Conservation (phyloP, 768 basidiomycete species). For the Lentinula boryana region DNA sequence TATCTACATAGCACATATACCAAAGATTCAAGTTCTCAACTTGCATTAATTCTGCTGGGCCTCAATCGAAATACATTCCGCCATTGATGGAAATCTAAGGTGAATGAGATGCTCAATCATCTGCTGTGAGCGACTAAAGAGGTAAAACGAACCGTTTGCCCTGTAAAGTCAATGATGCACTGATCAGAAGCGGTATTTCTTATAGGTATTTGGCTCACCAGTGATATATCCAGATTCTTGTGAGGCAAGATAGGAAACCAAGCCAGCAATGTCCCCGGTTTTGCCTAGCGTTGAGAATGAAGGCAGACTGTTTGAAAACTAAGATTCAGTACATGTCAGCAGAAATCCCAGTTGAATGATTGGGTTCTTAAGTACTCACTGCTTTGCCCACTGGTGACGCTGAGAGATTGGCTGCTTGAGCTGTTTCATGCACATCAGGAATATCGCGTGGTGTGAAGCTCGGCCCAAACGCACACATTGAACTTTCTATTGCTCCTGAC, state of each 20-base stretch:
- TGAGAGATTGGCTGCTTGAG: background rate
- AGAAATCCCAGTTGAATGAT: too few relatives aligned
- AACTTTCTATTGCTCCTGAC: background rate
- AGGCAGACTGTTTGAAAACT: background rate
- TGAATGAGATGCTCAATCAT: too few relatives aligned
- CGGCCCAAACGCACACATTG: background rate
- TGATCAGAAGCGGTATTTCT: too few relatives aligned
- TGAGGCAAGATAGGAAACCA: slow-evolving; percentile 25
- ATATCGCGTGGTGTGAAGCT: background rate
- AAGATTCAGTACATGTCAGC: too few relatives aligned
- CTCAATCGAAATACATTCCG: too few relatives aligned
- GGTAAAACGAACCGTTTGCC: too few relatives aligned
- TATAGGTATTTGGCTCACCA: slow-evolving; percentile 12
- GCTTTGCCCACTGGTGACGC: background rate
- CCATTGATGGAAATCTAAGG: too few relatives aligned
- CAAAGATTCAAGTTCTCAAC: too few relatives aligned
- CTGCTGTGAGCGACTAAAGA: too few relatives aligned
- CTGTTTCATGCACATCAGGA: background rate
- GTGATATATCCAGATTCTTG: slow-evolving; percentile 19
- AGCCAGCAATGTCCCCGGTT: slow-evolving; percentile 16
- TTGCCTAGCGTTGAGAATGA: slow-evolving; percentile 10
- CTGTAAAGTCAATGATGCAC: too few relatives aligned
- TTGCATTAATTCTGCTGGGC: too few relatives aligned
- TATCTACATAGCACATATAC: too few relatives aligned
- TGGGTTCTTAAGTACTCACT: background rate